Percentiles rank a stretch among this genome's conserved stretches.
Conservation (phyloP, 495 filamentous ascomycete species). For the Tuber umbilicatum region DNA sequence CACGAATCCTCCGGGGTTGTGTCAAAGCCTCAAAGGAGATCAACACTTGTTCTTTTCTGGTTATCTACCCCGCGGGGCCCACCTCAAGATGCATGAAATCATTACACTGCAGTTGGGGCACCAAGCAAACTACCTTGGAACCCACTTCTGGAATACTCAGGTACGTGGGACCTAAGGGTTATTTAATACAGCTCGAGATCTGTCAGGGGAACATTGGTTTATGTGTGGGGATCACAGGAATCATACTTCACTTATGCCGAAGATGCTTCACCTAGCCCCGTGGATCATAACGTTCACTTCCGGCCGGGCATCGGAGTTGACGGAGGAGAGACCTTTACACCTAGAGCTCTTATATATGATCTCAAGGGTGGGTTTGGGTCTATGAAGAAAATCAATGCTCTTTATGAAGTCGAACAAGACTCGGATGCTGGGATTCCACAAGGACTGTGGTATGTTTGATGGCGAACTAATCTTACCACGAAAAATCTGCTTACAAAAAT, state of each 20-base stretch:
- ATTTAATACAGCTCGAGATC: background rate
- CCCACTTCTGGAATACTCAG: constrained; percentile 97
- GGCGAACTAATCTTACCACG: background rate
- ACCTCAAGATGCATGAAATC: constrained; percentile 77
- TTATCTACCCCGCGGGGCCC: constrained; percentile 1
- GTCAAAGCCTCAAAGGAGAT: background rate
- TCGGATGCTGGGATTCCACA: constrained; percentile 39
- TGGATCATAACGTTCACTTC: constrained; percentile 93
- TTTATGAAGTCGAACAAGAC: constrained; percentile 67
- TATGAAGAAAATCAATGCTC: constrained; percentile 74
- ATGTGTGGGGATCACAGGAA: constrained; percentile 53
- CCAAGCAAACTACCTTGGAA: constrained; percentile 87
- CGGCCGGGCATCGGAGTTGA: constrained; percentile 76
- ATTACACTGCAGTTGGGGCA: constrained; percentile 91
- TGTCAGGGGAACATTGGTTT: background rate
- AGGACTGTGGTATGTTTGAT: constrained; percentile 27
- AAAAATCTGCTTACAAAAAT: background rate
- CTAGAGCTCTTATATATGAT: constrained; percentile 88
- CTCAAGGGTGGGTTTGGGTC: constrained; percentile 84
- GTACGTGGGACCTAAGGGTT: constrained; percentile 43
- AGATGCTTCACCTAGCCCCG: constrained; percentile 56
- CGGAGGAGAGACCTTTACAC: constrained; percentile 82
- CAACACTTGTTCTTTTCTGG: background rate
- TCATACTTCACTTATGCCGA: constrained; percentile 91
- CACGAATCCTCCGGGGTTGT: background rate